phyloP scores from a whole-genome alignment of 495 filamentous ascomycete species.

The Parathielavia hyrcaniae region DNA sequence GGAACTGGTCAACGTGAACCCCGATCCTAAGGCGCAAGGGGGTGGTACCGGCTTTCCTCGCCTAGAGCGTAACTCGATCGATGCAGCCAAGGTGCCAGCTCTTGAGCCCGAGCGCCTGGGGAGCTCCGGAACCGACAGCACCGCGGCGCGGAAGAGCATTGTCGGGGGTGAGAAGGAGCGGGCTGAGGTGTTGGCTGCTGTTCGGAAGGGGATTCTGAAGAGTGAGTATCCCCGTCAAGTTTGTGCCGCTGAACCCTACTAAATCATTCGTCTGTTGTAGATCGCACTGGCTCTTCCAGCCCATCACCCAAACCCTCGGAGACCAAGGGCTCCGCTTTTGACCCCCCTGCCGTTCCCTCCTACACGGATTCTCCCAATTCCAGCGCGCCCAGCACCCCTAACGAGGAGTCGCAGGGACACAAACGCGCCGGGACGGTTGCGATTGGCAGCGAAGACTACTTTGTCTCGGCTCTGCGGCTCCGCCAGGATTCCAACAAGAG shows the following conservation, averaged over 20 bases:
- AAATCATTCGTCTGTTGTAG: slow-evolving; percentile 13
- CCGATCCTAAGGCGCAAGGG: slow-evolving; percentile 62
- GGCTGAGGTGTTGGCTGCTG: slow-evolving; percentile 80
- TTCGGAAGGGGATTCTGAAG: slow-evolving; percentile 93
- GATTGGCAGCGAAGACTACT: slow-evolving; percentile 82
- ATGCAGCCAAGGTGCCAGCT: slow-evolving; percentile 41
- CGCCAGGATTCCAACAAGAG: slow-evolving; percentile 60
- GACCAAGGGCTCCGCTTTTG: slow-evolving; percentile 42
- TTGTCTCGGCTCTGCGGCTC: slow-evolving; percentile 65
- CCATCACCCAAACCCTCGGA: slow-evolving; percentile 57
- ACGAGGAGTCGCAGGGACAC: slow-evolving; percentile 60
- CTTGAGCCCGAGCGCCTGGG: slow-evolving; percentile 45
- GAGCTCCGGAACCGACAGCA: slow-evolving; percentile 52
- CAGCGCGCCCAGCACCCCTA: slow-evolving; percentile 75
- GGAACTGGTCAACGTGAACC: slow-evolving; percentile 73
- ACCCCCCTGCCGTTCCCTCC: slow-evolving; percentile 49
- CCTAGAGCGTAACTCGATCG: slow-evolving; percentile 73
- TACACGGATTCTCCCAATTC: slow-evolving; percentile 72
- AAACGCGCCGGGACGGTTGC: slow-evolving; percentile 59
- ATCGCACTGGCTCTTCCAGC: slow-evolving; percentile 56
- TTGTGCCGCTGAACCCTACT: not conserved
- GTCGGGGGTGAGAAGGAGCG: slow-evolving; percentile 85
- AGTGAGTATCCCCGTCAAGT: slow-evolving; percentile 51
- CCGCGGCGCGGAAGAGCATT: slow-evolving; percentile 71
- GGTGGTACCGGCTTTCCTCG: slow-evolving; percentile 83